Base-by-base conservation (phyloP, 805 yeast species). In the Yarrowia porcina region DNA sequence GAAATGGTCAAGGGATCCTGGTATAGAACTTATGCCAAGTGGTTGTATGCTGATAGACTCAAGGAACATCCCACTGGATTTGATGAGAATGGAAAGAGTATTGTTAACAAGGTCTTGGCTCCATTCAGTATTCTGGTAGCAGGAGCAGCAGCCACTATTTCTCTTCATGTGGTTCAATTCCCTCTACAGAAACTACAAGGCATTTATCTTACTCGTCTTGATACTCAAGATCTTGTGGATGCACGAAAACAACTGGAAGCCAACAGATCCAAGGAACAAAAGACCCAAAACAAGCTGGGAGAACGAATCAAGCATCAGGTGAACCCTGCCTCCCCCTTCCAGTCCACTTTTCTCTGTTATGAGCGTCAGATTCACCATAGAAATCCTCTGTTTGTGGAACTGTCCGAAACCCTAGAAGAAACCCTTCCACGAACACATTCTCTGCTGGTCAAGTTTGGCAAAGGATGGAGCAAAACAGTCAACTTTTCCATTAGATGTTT, bases 101-200 rank as follows among this genome's bases (percentile, higher is more conserved):
- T 56, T 8, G 61, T 56, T 30, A 56, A 56, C 49, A 39, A 41
- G 36, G 61, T 32, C n/a, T 70, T 89, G 39, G 84, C 82, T 67
- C 86, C 92, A 1, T 72, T 86, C 1, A 89, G 87, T 71, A 82
- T 90, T 4, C 79, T 93, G 28, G 68, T 87, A 8, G 97, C 96
- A 0, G 98, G 98, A 18, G 90, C 94, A 10, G 79, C 88, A 6
- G 97, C 97, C 0, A 93, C 97, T 0, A 77, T 86, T 18, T 78
- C 90, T 0, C 76, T 92, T 20, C 84, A 92, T 65, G 80, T 86
- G 3, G 85, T 92, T 5, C 97, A 90, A 69, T 90, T 87, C 67
- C 98, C 98, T 0, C 77, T 93, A 33, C 77, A 84, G 23, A 89
- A 88, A 72, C 75, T 92, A 38, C 97, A 93, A 69, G 85, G 84